Conservation (phyloP, 352 stramenopile genomes). For the Phytopythium montanum region DNA sequence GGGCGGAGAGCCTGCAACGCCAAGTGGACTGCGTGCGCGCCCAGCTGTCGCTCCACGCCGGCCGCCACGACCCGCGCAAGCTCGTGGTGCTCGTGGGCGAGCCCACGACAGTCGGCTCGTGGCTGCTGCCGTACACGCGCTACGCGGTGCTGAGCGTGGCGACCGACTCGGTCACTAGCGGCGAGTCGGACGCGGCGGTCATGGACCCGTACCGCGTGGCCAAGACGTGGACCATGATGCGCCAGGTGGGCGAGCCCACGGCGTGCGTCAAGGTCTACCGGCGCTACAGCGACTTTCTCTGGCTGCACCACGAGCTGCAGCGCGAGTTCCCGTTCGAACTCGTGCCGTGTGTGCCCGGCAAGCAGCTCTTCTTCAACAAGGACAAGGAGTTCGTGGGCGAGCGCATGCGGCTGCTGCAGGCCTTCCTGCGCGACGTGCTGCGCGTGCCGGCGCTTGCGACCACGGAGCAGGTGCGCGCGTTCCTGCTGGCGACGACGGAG, state of each 20-base stretch:
- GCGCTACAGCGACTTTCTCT: constrained; percentile 86
- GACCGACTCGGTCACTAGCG: constrained; percentile 37
- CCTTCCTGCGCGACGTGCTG: constrained; percentile 73
- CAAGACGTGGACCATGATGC: constrained; percentile 74
- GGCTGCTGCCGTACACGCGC: constrained; percentile 79
- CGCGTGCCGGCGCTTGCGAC: constrained; percentile 60
- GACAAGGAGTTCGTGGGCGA: constrained; percentile 84
- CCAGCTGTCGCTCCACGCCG: constrained; percentile 74
- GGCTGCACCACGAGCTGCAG: constrained; percentile 65
- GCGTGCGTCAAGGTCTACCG: constrained; percentile 83
- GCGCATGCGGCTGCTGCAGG: constrained; percentile 77
- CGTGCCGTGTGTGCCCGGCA: constrained; percentile 68
- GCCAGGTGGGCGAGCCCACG: constrained; percentile 64
- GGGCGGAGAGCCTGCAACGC: constrained; percentile 65
- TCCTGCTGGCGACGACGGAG: constrained; percentile 77
- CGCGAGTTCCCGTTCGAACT: constrained; percentile 72
- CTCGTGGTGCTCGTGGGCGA: constrained; percentile 81
- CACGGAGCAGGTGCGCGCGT: constrained; percentile 67
- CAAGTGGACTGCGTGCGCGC: constrained; percentile 75
- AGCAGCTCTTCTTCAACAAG: constrained; percentile 83
- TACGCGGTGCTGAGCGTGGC: constrained; percentile 82
- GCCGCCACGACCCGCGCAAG: constrained; percentile 69
- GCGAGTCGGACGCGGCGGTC: constrained; percentile 10
- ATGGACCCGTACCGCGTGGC: constrained; percentile 69
- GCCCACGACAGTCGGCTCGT: constrained; percentile 75